Evolutionary conservation across 2,329 filamentous ascomycete genomes (phyloP).

Genomic region (Aspergillus unguis): DNA sequence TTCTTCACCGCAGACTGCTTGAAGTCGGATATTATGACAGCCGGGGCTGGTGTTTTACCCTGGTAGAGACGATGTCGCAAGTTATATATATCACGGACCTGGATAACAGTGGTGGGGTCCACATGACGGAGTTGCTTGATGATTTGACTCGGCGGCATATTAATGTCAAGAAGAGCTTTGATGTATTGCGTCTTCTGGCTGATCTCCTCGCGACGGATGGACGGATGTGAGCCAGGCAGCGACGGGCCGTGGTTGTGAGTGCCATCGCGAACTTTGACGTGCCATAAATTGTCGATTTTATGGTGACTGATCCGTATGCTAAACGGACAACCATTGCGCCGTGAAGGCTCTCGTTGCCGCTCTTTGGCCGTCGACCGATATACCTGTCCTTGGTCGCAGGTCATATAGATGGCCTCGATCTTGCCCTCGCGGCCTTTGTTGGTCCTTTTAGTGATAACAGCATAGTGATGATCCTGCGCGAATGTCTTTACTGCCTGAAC

Average conservation of each 20-base stretch:
- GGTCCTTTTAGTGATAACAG: slow-evolving; percentile 12
- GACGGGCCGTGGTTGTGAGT: slow-evolving; percentile 12
- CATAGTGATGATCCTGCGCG: slow-evolving; percentile 7
- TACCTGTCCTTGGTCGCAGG: slow-evolving; percentile 11
- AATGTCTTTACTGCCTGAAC: slow-evolving; percentile 11
- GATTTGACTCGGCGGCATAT: slow-evolving; percentile 13
- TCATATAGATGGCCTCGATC: slow-evolving; percentile 12
- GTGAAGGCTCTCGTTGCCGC: slow-evolving; percentile 6
- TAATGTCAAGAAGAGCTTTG: slow-evolving; percentile 12
- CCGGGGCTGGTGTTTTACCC: slow-evolving; percentile 7
- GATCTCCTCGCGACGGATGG: slow-evolving; percentile 11
- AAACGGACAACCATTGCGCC: slow-evolving; percentile 12
- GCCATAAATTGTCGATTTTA: slow-evolving; percentile 10
- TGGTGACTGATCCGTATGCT: slow-evolving; percentile 11
- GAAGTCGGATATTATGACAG: slow-evolving; percentile 3
- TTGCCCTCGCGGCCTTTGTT: slow-evolving; percentile 13
- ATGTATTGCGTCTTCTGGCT: slow-evolving; percentile 12
- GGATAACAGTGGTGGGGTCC: slow-evolving; percentile 10
- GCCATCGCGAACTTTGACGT: slow-evolving; percentile 9
- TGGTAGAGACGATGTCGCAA: slow-evolving; percentile 12
- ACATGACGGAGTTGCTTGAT: slow-evolving; percentile 12
- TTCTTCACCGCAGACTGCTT: not conserved
- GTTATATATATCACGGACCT: slow-evolving; percentile 12
- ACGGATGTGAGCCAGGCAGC: slow-evolving; percentile 6
- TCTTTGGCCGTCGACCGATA: slow-evolving; percentile 10